Conservation (phyloP, 2,329 filamentous ascomycete genomes). For the Metarhizium anisopliae region DNA sequence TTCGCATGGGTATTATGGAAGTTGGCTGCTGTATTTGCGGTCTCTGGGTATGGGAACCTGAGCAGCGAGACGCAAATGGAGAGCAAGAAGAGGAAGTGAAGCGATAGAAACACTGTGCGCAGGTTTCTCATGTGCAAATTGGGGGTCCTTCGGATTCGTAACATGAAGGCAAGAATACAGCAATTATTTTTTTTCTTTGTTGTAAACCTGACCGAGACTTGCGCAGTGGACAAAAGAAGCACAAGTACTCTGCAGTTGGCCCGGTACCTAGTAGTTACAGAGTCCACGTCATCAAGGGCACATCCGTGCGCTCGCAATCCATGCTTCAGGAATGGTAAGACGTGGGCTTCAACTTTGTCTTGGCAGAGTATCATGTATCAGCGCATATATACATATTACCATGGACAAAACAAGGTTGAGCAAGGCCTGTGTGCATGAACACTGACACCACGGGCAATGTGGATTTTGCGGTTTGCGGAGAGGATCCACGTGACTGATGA, state of each 20-base stretch:
- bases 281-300: background rate
- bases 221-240: too few species aligned
- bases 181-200: too few species aligned
- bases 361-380: too few species aligned
- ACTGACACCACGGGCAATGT: too few species aligned
- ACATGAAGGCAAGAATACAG: background rate
- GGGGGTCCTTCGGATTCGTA: background rate
- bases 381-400: too few species aligned
- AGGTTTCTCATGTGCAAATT: background rate
- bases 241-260: too few species aligned
- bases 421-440: too few species aligned
- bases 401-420: too few species aligned
- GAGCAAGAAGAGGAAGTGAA: constrained; percentile 4
- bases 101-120: background rate
- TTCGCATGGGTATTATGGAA: constrained; percentile 64
- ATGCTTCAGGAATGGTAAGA: background rate
- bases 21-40: constrained; percentile 23
- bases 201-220: too few species aligned
- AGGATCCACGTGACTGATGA: constrained; percentile 5
- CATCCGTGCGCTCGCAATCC: background rate
- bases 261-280: background rate
- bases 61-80: background rate
- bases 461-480: background rate
- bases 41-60: constrained; percentile 1
- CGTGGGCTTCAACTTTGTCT: too few species aligned